Evolutionary conservation across 2,329 filamentous ascomycete species (phyloP).

Genomic region (Arachnomyces sp.): DNA sequence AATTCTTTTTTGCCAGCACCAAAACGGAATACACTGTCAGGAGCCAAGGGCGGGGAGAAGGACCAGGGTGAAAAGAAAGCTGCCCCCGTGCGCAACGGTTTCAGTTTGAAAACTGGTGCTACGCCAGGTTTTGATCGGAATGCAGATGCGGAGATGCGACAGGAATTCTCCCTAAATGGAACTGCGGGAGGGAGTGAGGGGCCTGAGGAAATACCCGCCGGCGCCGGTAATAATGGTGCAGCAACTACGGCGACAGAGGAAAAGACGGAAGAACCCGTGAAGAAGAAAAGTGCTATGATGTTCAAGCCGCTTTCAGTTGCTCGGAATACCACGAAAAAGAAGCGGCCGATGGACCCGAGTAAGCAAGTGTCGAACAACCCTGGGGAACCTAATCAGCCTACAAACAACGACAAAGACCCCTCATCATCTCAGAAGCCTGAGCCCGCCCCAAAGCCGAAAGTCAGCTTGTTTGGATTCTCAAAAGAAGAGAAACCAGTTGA

Average conservation of each 20-base stretch:
- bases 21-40: slow-evolving; percentile 43
- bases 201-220: slow-evolving; percentile 16
- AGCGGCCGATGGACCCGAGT: slow-evolving; percentile 24
- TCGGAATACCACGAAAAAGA: slow-evolving; percentile 64
- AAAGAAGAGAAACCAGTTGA: slow-evolving; percentile 17
- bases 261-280: slow-evolving; percentile 24
- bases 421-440: slow-evolving; percentile 5
- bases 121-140: slow-evolving; percentile 71
- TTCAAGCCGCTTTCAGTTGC: slow-evolving; percentile 84
- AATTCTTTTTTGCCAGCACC: slow-evolving; percentile 80
- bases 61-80: slow-evolving; percentile 23
- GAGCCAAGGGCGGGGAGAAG: slow-evolving; percentile 15
- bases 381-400: slow-evolving; percentile 12
- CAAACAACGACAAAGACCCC: slow-evolving; percentile 11
- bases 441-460: slow-evolving; percentile 31
- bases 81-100: slow-evolving; percentile 44
- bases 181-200: slow-evolving; percentile 29
- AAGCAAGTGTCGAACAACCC: slow-evolving; percentile 4
- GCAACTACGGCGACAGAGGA: slow-evolving; percentile 6
- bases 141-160: slow-evolving; percentile 33
- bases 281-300: slow-evolving; percentile 71
- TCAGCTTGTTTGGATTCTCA: slow-evolving; percentile 37
- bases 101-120: slow-evolving; percentile 75
- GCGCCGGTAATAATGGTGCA: slow-evolving; percentile 6
- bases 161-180: slow-evolving; percentile 17